A percentile compares a stretch with the other conserved stretches of the same genome.
These are phyloP conservation scores for Ramaria rubella DNA, from an alignment of 768 basidiomycete species.

Conservation along the genomic window DNA sequence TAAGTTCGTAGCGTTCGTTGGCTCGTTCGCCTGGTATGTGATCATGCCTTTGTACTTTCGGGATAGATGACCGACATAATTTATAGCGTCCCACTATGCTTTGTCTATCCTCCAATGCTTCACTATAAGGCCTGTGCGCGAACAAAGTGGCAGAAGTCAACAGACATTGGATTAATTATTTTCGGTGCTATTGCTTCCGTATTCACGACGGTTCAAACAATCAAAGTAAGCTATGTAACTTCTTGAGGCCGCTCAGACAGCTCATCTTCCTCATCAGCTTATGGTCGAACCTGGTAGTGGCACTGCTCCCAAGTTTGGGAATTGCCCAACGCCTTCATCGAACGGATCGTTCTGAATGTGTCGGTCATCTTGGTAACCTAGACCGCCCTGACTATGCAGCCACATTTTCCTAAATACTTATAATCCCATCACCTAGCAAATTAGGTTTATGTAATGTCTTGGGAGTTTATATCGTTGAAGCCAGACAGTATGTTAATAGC, in stretches of 20 bases:
- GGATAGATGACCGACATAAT: background rate
- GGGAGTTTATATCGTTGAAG: no score
- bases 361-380: background rate
- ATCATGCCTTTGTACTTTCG: slow-evolving; percentile 1
- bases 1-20: slow-evolving; percentile 92
- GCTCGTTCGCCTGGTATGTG: slow-evolving; percentile 87
- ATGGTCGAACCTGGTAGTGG: slow-evolving; percentile 47
- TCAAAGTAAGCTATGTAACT: slow-evolving; percentile 42
- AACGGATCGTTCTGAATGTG: background rate
- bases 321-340: slow-evolving; percentile 14
- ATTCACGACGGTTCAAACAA: slow-evolving; percentile 78
- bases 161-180: slow-evolving; percentile 65
- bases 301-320: slow-evolving; percentile 33
- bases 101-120: slow-evolving; percentile 89
- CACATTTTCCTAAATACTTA: background rate
- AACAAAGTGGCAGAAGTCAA: slow-evolving; percentile 56
- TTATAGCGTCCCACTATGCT: slow-evolving; percentile 82
- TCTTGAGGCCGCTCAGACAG: background rate
- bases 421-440: background rate
- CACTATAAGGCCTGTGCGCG: slow-evolving; percentile 83
- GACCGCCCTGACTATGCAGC: background rate
- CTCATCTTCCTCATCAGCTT: slow-evolving; percentile 34
- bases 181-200: slow-evolving; percentile 68
- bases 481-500: no score
- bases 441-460: no score